Conservation (phyloP, 768 basidiomycete species). For the Chiua virens region DNA sequence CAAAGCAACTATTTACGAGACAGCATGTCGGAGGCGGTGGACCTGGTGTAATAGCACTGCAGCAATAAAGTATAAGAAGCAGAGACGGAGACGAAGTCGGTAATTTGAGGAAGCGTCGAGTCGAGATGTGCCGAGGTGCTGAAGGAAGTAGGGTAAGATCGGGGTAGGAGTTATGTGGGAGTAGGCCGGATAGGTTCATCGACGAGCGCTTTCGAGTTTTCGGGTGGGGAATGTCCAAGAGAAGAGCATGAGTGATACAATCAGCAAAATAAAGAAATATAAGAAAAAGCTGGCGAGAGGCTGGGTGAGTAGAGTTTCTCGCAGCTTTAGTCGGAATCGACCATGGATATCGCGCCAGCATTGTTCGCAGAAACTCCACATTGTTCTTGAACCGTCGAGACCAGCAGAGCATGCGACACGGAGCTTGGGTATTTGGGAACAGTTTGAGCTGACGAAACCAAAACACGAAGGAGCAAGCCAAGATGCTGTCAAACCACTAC, state of each 20-base stretch:
- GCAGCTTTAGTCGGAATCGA: conserved; percentile 60
- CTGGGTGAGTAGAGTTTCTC: conserved; percentile 1
- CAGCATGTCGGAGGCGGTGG: conserved; percentile 21
- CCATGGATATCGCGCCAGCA: conserved; percentile 89
- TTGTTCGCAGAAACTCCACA: conserved; percentile 89
- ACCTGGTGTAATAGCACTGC: conserved; percentile 23
- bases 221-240: conserved; percentile 20
- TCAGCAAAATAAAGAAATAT: conserved; percentile 34
- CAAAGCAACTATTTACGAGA: conserved; percentile 29
- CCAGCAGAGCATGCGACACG: conserved; percentile 75
- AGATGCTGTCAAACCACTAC: conserved; percentile 12
- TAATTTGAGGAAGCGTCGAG: conserved; percentile 21
- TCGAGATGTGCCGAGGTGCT: conserved; percentile 18
- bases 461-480: conserved; percentile 10
- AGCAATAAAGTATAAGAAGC: conserved; percentile 17
- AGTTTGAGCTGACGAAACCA: conserved; percentile 48
- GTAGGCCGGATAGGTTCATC: conserved; percentile 22
- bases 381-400: conserved; percentile 63
- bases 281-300: conserved; percentile 18
- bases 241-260: conserved; percentile 25
- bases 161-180: conserved; percentile 7
- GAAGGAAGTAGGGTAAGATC: conserved; percentile 10
- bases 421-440: conserved; percentile 81
- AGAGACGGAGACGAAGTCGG: conserved; percentile 16
- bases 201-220: conserved; percentile 26